These are phyloP conservation scores for Stygiomarasmius scandens DNA, from an alignment of 1,284 basidiomycete species.

Conservation along the genomic window DNA sequence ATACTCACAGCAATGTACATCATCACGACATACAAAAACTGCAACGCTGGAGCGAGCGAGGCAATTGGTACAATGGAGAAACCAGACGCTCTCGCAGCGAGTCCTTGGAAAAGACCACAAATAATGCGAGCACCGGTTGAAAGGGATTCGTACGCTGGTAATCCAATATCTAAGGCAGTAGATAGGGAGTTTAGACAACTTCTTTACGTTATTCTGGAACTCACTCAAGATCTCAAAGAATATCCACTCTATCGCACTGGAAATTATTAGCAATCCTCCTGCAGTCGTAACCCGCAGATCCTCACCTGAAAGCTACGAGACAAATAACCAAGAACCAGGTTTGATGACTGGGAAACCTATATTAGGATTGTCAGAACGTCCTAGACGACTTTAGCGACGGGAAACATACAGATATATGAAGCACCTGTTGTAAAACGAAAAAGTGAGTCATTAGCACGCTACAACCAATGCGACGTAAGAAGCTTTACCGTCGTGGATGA, in stretches of 20 bases:
- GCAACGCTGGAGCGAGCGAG: conserved; percentile 66
- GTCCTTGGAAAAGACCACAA: conserved; percentile 64
- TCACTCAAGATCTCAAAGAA: conserved; percentile 58
- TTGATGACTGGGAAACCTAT: conserved; percentile 74
- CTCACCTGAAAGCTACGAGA: conserved; percentile 39
- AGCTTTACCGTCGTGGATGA: conserved; percentile 73
- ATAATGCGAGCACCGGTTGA: conserved; percentile 55
- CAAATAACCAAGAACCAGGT: conserved; percentile 76
- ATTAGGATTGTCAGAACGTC: not conserved
- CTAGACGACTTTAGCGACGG: not conserved
- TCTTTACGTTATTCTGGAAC: conserved; percentile 9
- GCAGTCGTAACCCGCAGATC: no score
- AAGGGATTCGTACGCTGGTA: conserved; percentile 45
- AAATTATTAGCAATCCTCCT: no score
- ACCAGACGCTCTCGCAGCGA: conserved; percentile 77
- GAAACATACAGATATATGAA: conserved; percentile 70
- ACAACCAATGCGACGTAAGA: no score
- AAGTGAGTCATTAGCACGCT: no score
- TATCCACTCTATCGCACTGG: conserved; percentile 51
- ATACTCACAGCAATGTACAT: conserved; percentile 63
- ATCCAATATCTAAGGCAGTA: conserved; percentile 38
- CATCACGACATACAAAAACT: conserved; percentile 76
- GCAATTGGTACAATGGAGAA: conserved; percentile 70
- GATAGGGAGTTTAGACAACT: not conserved
- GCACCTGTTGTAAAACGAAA: conserved; percentile 46